Evolutionary conservation across 305 asterid species (phyloP).

Genomic region (Fraxinus nigra): DNA sequence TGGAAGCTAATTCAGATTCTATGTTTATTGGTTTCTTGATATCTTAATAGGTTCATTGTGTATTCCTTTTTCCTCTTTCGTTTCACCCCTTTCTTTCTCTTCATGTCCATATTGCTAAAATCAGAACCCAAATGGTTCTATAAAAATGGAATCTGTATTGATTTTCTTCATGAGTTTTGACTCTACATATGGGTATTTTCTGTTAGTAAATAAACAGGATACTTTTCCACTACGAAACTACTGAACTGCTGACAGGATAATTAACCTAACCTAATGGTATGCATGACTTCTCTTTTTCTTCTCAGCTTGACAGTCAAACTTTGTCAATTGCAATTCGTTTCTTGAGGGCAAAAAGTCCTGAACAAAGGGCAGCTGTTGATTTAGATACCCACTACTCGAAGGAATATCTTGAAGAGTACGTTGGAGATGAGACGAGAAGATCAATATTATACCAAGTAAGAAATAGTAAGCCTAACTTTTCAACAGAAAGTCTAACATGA

Average conservation of each 20-base stretch:
- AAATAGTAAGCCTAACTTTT: conserved; percentile 17
- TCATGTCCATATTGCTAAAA: neutral
- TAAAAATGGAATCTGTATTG: neutral
- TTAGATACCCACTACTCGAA: conserved; percentile 93
- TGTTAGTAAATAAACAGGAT: neutral
- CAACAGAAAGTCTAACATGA: conserved; percentile 1
- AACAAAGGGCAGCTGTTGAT: conserved; percentile 99
- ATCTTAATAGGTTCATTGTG: neutral
- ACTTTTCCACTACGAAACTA: neutral
- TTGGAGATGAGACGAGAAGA: conserved; percentile 75
- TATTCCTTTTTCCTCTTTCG: neutral
- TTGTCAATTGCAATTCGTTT: conserved; percentile 87
- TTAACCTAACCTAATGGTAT: neutral
- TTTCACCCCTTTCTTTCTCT: neutral
- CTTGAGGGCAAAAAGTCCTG: conserved; percentile 88
- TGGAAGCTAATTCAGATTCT: neutral
- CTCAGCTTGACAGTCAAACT: conserved; percentile 77
- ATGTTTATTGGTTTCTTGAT: neutral
- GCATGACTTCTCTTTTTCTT: conserved; percentile 29
- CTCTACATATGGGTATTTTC: neutral
- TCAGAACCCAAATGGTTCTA: neutral
- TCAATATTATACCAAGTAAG: conserved; percentile 79
- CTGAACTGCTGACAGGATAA: neutral
- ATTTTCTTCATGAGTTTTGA: neutral
- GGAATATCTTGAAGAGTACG: conserved; percentile 88